Evolutionary conservation across 2,329 filamentous ascomycete genomes (phyloP), one percentile per base, ranked within the genome.

Genomic region (Colletotrichum godetiae): DNA sequence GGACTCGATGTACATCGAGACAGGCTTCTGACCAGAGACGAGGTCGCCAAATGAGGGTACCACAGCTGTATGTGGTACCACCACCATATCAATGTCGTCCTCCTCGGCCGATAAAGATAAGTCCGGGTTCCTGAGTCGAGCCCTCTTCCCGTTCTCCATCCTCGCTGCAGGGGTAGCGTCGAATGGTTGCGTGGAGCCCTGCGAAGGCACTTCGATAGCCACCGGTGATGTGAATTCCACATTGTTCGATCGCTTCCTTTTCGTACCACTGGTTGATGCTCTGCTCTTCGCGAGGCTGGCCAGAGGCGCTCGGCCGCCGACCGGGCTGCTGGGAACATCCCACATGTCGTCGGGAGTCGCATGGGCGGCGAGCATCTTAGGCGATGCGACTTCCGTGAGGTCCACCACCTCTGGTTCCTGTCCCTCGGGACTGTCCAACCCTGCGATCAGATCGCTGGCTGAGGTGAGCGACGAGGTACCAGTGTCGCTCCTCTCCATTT

Each of bases 311-410:
- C 82, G 6, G 13, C 52, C 31, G 35, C 6, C 52, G 10, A 22
- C 52, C 4, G 84, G 82, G 57, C 85, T 87, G 74, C 82, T 84
- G 0, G 86, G 85, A 4, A 88, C 81, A 49, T 86, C 86, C 83
- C 85, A 88, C 8, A 79, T 76, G 64, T 86, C 84, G 76, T 5
- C 68, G 61, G 60, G 42, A 37, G 68, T 76, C 65, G 74, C 62
- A 37, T 74, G 35, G 68, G 69, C 74, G 66, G 19, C 74, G 66
- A 19, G 56, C 72, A 75, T 79, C 69, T 77, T 76, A 10, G 80
- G 82, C 13, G 81, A 83, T 12, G 80, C 80, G 19, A 81, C 75
- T 52, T 83, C 82, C 4, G 81, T 83, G 60, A 80, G 77, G 60
- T 80, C 79, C 37, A 76, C 61, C 22, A 59, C 31, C 19, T 55